These are phyloP conservation scores for Fusarium sp. DNA, from an alignment of 2,329 filamentous ascomycete genomes.

Conservation along the genomic window DNA sequence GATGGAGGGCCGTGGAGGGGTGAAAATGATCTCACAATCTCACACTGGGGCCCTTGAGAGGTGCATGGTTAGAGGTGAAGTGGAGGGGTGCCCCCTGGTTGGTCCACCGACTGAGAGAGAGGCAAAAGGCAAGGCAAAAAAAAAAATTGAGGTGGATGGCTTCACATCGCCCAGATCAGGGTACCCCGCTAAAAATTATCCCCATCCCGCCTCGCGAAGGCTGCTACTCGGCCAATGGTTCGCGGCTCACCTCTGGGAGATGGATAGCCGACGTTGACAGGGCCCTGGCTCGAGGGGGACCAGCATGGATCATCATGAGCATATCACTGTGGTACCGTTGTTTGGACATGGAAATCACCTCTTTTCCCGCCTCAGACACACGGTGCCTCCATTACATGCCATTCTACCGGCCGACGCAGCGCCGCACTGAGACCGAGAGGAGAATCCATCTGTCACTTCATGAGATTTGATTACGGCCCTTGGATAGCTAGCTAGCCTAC, in stretches of 20 bases:
- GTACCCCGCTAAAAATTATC: constrained; percentile 31
- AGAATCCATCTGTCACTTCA: neutral
- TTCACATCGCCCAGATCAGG: constrained; percentile 29
- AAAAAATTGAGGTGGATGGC: neutral
- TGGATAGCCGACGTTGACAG: constrained; percentile 10
- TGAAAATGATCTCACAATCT: constrained; percentile 37
- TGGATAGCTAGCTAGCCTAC: neutral
- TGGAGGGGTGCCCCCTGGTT: constrained; percentile 23
- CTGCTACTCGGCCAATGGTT: constrained; percentile 17
- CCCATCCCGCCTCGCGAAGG: constrained; percentile 19
- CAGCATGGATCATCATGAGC: constrained; percentile 15
- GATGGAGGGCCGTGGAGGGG: constrained; percentile 20
- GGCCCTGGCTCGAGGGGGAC: neutral
- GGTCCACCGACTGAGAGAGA: neutral
- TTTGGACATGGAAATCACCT: constrained; percentile 16
- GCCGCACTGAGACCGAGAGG: constrained; percentile 34
- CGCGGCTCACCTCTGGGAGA: constrained; percentile 15
- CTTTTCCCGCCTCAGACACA: constrained; percentile 24
- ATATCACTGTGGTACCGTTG: neutral
- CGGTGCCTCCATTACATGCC: neutral
- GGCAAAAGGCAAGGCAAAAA: neutral
- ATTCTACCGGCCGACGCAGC: constrained; percentile 29
- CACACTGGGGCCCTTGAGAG: constrained; percentile 11
- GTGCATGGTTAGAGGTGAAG: neutral
- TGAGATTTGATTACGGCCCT: neutral